These are phyloP conservation scores for Pugionium cornutum DNA, from an alignment of 345 rosid species.

Conservation along the genomic window DNA sequence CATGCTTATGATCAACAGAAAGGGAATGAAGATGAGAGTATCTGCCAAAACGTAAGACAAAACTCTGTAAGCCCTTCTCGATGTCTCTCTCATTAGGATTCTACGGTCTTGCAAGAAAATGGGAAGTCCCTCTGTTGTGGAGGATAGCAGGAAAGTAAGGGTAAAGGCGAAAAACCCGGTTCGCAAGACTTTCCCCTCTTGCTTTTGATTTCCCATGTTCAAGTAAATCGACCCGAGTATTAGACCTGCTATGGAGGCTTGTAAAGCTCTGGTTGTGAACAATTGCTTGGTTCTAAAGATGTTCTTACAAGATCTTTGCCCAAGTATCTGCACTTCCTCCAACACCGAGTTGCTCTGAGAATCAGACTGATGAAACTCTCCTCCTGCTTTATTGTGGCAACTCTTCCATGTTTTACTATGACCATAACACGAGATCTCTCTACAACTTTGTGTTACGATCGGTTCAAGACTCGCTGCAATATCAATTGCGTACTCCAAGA, in stretches of 20 bases:
- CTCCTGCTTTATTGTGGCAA: constrained; percentile 13
- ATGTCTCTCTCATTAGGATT: constrained; percentile 74
- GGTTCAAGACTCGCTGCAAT: constrained; percentile 50
- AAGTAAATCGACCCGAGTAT: constrained; percentile 76
- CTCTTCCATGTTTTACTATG: constrained; percentile 38
- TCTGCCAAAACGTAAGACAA: constrained; percentile 69
- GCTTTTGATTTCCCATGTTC: constrained; percentile 53
- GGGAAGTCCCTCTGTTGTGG: constrained; percentile 86
- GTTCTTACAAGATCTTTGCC: constrained; percentile 76
- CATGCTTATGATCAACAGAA: constrained; percentile 61
- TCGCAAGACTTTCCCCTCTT: constrained; percentile 50
- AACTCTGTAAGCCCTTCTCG: constrained; percentile 77
- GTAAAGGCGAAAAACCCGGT: constrained; percentile 85
- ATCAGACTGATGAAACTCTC: constrained; percentile 40
- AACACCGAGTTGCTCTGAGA: constrained; percentile 50
- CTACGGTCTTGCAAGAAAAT: constrained; percentile 83
- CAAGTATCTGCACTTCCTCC: constrained; percentile 65
- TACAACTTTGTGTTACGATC: constrained; percentile 20
- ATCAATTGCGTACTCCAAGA: constrained; percentile 85
- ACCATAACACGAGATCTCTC: constrained; percentile 33
- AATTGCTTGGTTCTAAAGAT: constrained; percentile 81
- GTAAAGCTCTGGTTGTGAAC: constrained; percentile 68
- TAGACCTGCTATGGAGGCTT: constrained; percentile 68
- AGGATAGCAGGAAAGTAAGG: constrained; percentile 81
- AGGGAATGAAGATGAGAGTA: constrained; percentile 69